Evolutionary conservation across 2,329 filamentous ascomycete genomes (phyloP), one percentile per base, ranked within the genome.

Genomic region (Diaporthe amygdali): DNA sequence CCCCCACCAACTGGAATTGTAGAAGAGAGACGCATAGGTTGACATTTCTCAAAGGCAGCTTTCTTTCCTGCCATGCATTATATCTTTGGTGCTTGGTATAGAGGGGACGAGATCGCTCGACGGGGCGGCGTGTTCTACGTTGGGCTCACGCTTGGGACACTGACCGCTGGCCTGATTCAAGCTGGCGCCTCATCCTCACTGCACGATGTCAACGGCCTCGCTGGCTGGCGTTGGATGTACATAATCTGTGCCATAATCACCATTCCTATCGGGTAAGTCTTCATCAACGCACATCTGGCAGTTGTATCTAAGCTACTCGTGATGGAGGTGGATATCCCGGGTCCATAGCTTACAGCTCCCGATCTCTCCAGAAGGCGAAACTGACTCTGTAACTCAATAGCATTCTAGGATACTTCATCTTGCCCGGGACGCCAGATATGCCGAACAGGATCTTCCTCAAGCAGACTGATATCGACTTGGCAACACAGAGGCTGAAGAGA

Each of bases 211-310:
- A 77, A 83, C 30, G 85, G 85, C 0, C 78, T 87, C 0, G 81
- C 81, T 1, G 86, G 85, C 0, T 87, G 85, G 84, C 78, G 86
- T n/a, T 90, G 87, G 88, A 86, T 89, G 80, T 89, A 88, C 74
- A 86, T 88, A 55, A 86, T 88, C 75, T 83, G 82, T 66, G 80
- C 86, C 4, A 70, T 89, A 6, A 87, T 90, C 70, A 90, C 88
- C 1, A 85, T 90, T 15, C 86, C 87, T 0, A 78, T 89, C 5
- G 86, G 85, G 0, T 64, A 64, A 25, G 59, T 64, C 15, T 34
- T 4, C 20, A 5, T 25, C 3, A 15, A 32, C 20, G 20, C 10
- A 4, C 5, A 30, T 17, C 41, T 12, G 37, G 4, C 12, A 9
- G 5, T n/a, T 47, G 7, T 22, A 4, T 5, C 25, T n/a, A 2